Conservation (phyloP, 2,329 filamentous ascomycete genomes). For the Xylariaceae sp. region DNA sequence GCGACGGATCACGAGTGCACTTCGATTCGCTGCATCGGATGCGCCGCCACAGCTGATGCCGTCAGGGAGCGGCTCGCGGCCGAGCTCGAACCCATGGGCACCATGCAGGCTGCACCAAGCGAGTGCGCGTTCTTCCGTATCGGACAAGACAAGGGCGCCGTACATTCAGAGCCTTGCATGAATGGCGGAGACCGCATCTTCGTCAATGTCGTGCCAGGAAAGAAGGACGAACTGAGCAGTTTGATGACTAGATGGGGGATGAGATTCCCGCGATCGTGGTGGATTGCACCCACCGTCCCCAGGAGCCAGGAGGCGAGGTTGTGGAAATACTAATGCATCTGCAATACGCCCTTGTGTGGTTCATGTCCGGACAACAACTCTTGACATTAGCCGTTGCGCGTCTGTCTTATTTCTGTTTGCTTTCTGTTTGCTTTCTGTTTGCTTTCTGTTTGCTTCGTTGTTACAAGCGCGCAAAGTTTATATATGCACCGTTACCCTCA, state of each 20-base stretch:
- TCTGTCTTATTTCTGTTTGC: no score
- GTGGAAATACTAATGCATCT: conserved; percentile 10
- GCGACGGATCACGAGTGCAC: conserved; percentile 47
- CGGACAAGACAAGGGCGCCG: conserved; percentile 47
- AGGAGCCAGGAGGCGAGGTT: conserved; percentile 8
- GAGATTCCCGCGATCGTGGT: conserved; percentile 46
- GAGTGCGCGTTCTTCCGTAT: conserved; percentile 51
- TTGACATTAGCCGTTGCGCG: no score
- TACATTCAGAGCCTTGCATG: conserved; percentile 51
- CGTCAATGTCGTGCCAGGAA: conserved; percentile 47
- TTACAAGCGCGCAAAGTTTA: neutral
- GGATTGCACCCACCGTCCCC: conserved; percentile 30
- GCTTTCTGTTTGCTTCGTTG: neutral
- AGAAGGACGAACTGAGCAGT: conserved; percentile 40
- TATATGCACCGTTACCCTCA: no score
- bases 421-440: no score
- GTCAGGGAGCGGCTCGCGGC: conserved; percentile 45
- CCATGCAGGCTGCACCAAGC: conserved; percentile 33
- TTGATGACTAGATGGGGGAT: conserved; percentile 47
- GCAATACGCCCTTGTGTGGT: no score
- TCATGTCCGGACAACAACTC: no score
- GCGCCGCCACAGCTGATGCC: conserved; percentile 48
- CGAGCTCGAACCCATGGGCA: conserved; percentile 35
- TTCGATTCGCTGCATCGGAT: conserved; percentile 51
- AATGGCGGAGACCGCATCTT: conserved; percentile 42